Base-by-base conservation (phyloP, 768 basidiomycete genomes). In the Auriscalpium microsporum region DNA sequence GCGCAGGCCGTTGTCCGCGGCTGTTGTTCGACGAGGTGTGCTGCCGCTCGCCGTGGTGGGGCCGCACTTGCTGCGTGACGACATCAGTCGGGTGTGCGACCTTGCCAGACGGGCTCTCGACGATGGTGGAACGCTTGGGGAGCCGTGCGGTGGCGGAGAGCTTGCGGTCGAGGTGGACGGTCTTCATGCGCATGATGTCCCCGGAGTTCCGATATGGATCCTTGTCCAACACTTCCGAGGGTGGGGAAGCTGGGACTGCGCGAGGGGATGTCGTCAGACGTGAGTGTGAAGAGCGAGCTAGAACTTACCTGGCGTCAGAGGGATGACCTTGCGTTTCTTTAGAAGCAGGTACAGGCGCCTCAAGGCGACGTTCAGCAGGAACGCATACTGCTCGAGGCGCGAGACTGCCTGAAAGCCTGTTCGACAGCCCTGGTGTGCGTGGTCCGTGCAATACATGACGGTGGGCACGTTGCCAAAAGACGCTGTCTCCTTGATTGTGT, bases 341-440 rank as follows among this genome's bases (percentile, higher is more conserved):
- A 91, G 72, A 38, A 90, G 78, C 34, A 90, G 79, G 70, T 94
- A 98, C 52, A 99, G 75, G 64, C 95, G 80, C 61, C 94, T 78
- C 54, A 99, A 75, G 17, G 95, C 96, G 21, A 98, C 96, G 66
- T 97, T 97, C 52, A 99, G 75, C 55, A 99, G 72, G 76, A 94
- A 99, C 2, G 96, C 91, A 69, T 96, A 99, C 67, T 99, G 96
- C 74, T 99, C 96, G 60, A 99, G 72, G 55, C 95, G 78, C 57
- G 94, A 92, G 14, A 96, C 96, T 16, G 90, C 78, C 65, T 90
- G 88, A 71, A 98, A 97, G 10, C 94, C 93, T 21, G 71, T 65
- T 54, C 81, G 75, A 64, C 86, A 90, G 14, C 78, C 79, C 28
- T 71, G 63, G 65, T 85, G 83, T 8, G 78, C 83, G 67, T 95